phyloP scores from a whole-genome alignment of 768 basidiomycete species.

The Serendipita sp. region DNA sequence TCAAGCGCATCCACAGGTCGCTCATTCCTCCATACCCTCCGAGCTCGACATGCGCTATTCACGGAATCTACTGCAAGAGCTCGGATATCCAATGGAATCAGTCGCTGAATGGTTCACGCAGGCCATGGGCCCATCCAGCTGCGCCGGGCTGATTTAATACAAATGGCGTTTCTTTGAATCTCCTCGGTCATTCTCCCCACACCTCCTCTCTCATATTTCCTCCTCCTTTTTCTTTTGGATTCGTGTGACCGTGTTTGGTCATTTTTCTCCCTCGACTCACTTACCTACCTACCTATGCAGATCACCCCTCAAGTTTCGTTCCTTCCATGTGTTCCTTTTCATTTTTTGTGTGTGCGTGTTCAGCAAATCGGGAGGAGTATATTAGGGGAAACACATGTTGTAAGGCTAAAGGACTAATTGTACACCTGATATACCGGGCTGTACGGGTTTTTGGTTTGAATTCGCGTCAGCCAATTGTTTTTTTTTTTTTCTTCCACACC shows the following conservation, averaged over 20 bases:
- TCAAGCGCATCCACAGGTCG: neutral
- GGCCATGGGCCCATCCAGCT: neutral
- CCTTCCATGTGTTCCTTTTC: neutral
- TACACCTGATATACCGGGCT: slow-evolving; percentile 89
- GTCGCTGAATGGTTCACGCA: slow-evolving; percentile 2
- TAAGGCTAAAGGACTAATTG: slow-evolving; percentile 38
- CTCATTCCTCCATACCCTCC: neutral
- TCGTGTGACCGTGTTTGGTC: neutral
- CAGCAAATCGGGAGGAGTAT: neutral
- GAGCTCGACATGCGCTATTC: slow-evolving; percentile 4
- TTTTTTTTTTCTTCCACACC: neutral
- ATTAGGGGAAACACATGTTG: slow-evolving; percentile 6
- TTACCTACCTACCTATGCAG: neutral
- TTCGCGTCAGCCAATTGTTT: neutral
- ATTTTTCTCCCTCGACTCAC: neutral
- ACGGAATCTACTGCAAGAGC: neutral
- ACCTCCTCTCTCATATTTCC: neutral
- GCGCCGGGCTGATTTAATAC: neutral
- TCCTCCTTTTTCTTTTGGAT: neutral
- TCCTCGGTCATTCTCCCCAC: neutral
- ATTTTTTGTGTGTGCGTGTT: neutral
- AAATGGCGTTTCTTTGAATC: neutral
- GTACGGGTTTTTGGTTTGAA: slow-evolving; percentile 13
- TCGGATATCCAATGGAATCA: slow-evolving; percentile 1
- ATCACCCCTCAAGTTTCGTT: neutral